A percentile compares a stretch with the other conserved stretches of the same genome.
Conservation (phyloP, 352 stramenopile species). For the Globisporangium okanoganense region DNA sequence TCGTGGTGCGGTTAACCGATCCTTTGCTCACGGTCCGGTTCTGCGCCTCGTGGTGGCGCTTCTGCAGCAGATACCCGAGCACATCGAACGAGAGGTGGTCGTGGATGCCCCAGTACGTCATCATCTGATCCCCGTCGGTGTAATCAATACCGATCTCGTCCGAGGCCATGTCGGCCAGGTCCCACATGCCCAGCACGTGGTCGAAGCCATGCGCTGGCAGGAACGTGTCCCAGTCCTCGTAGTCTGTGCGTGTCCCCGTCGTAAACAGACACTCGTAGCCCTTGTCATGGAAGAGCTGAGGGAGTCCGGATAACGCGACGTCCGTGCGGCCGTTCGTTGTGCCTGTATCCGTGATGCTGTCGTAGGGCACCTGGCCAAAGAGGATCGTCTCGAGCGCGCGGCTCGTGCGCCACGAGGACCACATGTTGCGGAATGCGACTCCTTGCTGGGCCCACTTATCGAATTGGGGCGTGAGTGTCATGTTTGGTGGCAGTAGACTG, state of each 20-base stretch:
- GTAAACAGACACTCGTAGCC: constrained; percentile 67
- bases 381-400: constrained; percentile 61
- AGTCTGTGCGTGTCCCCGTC: constrained; percentile 47
- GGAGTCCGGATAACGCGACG: constrained; percentile 40
- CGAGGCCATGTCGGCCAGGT: constrained; percentile 38
- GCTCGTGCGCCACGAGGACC: constrained; percentile 67
- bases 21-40: constrained; percentile 11
- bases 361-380: constrained; percentile 61
- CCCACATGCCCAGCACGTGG: constrained; percentile 32
- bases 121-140: constrained; percentile 45
- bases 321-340: constrained; percentile 35
- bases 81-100: constrained; percentile 64
- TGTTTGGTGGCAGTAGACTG: constrained; percentile 24
- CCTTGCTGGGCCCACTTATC: constrained; percentile 48
- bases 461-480: constrained; percentile 63
- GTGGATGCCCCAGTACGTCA: constrained; percentile 67
- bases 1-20: background rate
- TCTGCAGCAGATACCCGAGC: constrained; percentile 44
- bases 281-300: constrained; percentile 51
- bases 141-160: constrained; percentile 49
- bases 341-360: constrained; percentile 46
- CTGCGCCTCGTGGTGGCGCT: constrained; percentile 15
- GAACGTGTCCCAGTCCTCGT: constrained; percentile 63
- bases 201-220: constrained; percentile 58
- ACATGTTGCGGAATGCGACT: constrained; percentile 55